phyloP scores from a whole-genome alignment of 352 stramenopile genomes.

The Phytophthora cajani region DNA sequence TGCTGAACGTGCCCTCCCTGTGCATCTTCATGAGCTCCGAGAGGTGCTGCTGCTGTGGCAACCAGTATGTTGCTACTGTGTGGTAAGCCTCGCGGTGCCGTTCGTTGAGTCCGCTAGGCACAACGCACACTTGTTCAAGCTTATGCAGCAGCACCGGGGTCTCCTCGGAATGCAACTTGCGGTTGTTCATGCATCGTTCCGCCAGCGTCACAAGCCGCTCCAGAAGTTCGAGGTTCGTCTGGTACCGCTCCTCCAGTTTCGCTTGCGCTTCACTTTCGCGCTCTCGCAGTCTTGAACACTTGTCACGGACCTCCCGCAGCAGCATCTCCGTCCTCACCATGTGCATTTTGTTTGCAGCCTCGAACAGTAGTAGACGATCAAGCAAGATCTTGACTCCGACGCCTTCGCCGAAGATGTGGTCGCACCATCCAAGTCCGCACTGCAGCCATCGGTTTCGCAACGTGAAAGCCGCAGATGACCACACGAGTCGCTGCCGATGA shows the following conservation, averaged over 20 bases:
- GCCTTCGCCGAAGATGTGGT: conserved; percentile 50
- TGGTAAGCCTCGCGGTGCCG: conserved; percentile 67
- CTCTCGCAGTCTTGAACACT: conserved; percentile 58
- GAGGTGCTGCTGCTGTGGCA: conserved; percentile 55
- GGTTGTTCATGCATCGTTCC: conserved; percentile 74
- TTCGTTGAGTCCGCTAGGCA: conserved; percentile 52
- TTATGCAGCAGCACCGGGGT: conserved; percentile 66
- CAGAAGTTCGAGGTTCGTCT: conserved; percentile 50
- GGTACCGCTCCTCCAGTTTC: conserved; percentile 49
- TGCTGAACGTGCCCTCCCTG: conserved; percentile 79
- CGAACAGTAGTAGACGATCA: conserved; percentile 61
- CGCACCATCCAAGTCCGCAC: conserved; percentile 69
- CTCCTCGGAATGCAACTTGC: conserved; percentile 77
- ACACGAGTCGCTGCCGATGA: conserved; percentile 59
- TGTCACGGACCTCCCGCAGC: conserved; percentile 67
- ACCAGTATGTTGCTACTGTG: conserved; percentile 70
- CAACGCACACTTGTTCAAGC: conserved; percentile 69
- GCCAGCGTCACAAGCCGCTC: conserved; percentile 59
- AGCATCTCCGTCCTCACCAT: conserved; percentile 72
- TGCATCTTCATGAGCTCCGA: conserved; percentile 79
- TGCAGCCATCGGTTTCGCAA: conserved; percentile 74
- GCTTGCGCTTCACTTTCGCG: conserved; percentile 53
- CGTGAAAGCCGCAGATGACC: conserved; percentile 64
- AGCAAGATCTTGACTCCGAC: conserved; percentile 71
- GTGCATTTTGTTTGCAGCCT: conserved; percentile 79